A percentile compares a stretch with the other conserved stretches of the same genome.
phyloP scores from a whole-genome alignment of 1,139 yeast genomes.

The Yamadazyma oceani region DNA sequence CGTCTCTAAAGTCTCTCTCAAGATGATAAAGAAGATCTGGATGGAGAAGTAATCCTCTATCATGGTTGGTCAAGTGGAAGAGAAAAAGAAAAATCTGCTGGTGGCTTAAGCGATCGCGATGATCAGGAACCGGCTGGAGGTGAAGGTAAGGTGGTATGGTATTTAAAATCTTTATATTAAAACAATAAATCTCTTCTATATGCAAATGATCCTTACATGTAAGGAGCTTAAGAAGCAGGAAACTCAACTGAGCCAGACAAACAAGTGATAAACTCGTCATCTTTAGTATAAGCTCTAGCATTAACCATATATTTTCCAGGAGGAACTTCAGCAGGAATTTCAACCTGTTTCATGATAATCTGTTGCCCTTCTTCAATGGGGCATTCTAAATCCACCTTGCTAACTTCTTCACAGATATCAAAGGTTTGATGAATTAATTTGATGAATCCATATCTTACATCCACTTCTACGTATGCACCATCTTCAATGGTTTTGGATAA shows the following conservation, averaged over 20 bases:
- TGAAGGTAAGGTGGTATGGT: no score
- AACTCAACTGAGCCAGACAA: slow-evolving; percentile 76
- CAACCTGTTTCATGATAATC: slow-evolving; percentile 65
- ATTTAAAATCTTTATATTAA: no score
- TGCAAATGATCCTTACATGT: neutral
- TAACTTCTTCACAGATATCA: slow-evolving; percentile 86
- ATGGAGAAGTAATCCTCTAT: slow-evolving; percentile 60
- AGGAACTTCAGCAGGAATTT: slow-evolving; percentile 90
- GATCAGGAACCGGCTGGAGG: no score
- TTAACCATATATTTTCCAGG: slow-evolving; percentile 86
- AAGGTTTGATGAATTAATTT: slow-evolving; percentile 80
- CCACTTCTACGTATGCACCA: slow-evolving; percentile 93
- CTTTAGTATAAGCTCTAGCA: slow-evolving; percentile 86
- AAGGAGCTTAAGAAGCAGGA: slow-evolving; percentile 21
- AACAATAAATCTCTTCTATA: neutral
- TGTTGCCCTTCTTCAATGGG: slow-evolving; percentile 75
- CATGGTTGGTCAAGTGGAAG: slow-evolving; percentile 8
- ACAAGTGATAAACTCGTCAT: slow-evolving; percentile 81
- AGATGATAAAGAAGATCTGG: slow-evolving; percentile 83
- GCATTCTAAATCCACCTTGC: slow-evolving; percentile 78
- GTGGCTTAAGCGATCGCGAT: neutral
- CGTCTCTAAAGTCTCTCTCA: slow-evolving; percentile 85
- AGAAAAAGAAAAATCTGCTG: neutral
- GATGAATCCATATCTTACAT: slow-evolving; percentile 89
- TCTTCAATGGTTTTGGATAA: slow-evolving; percentile 56